Evolutionary conservation across 441 rosid genomes (phyloP).

Genomic region (Dalechampia spathulata): DNA sequence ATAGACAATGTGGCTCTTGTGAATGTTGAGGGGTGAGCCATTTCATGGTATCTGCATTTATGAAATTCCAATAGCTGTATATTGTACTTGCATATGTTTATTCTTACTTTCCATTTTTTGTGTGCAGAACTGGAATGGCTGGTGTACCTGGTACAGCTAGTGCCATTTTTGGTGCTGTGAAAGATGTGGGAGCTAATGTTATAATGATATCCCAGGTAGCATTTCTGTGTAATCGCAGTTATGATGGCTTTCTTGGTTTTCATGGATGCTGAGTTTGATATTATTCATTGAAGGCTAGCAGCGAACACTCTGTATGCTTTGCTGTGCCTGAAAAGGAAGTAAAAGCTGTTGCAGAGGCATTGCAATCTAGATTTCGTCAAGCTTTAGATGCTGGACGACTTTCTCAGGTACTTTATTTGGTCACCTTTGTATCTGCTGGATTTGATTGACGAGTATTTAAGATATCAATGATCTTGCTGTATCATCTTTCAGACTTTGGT

Average conservation of each 20-base stretch:
- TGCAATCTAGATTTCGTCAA: slow-evolving; percentile 69
- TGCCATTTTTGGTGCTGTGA: slow-evolving; percentile 89
- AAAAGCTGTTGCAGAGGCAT: slow-evolving; percentile 73
- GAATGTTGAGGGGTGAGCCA: slow-evolving; percentile 97
- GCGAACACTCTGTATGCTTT: slow-evolving; percentile 95
- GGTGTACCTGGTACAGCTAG: slow-evolving; percentile 98
- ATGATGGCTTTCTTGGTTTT: slow-evolving; percentile 10
- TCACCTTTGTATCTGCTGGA: background rate
- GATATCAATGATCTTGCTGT: too few species aligned
- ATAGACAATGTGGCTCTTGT: slow-evolving; percentile 93
- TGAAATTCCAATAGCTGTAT: background rate
- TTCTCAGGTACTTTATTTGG: slow-evolving; percentile 54
- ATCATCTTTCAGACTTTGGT: too few species aligned
- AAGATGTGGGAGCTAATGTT: slow-evolving; percentile 97
- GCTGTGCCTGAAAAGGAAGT: slow-evolving; percentile 97
- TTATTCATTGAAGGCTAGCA: slow-evolving; percentile 63
- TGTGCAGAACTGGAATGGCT: slow-evolving; percentile 93
- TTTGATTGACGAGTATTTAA: too few species aligned
- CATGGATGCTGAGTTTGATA: slow-evolving; percentile 19
- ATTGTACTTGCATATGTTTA: slow-evolving; percentile 1
- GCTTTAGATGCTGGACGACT: slow-evolving; percentile 92
- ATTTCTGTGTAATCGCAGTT: slow-evolving; percentile 9
- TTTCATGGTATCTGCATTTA: slow-evolving; percentile 12
- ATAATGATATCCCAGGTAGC: slow-evolving; percentile 95
- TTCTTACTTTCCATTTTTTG: slow-evolving; percentile 10